A percentile compares a stretch with the other conserved stretches of the same genome.
phyloP scores from a whole-genome alignment of 305 asterid genomes.

The Fraxinus sp. region DNA sequence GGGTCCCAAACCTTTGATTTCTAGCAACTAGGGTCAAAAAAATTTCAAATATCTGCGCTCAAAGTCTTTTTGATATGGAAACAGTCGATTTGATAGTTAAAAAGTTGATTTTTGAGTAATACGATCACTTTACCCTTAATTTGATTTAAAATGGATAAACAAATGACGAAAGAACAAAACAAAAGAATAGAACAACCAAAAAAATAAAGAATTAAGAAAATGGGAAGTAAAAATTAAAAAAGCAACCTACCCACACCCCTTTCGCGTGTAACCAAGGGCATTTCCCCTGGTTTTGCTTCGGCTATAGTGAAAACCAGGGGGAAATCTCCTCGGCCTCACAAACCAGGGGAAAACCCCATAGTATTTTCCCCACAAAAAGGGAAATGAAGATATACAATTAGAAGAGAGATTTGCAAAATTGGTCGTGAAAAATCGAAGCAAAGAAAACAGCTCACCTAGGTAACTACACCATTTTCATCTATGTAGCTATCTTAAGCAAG shows the following conservation, averaged over 20 bases:
- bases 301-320: not conserved
- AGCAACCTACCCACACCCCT: not conserved
- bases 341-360: not conserved
- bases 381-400: not conserved
- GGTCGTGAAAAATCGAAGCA: not conserved
- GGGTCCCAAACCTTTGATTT: not conserved
- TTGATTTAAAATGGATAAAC: not conserved
- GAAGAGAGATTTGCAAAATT: not conserved
- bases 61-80: not conserved
- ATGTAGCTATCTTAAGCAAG: not conserved
- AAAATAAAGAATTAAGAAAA: not conserved
- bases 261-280: not conserved
- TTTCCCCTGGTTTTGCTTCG: not conserved
- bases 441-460: not conserved
- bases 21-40: not conserved
- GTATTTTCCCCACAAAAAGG: not conserved
- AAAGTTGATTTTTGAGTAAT: not conserved
- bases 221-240: not conserved
- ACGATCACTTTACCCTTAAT: not conserved
- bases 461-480: not conserved
- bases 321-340: not conserved
- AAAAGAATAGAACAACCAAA: not conserved
- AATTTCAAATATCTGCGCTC: not conserved
- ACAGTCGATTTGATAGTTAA: not conserved
- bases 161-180: not conserved